Conservation (phyloP, 2,329 filamentous ascomycete genomes). For the Triangularia verruculosa region DNA sequence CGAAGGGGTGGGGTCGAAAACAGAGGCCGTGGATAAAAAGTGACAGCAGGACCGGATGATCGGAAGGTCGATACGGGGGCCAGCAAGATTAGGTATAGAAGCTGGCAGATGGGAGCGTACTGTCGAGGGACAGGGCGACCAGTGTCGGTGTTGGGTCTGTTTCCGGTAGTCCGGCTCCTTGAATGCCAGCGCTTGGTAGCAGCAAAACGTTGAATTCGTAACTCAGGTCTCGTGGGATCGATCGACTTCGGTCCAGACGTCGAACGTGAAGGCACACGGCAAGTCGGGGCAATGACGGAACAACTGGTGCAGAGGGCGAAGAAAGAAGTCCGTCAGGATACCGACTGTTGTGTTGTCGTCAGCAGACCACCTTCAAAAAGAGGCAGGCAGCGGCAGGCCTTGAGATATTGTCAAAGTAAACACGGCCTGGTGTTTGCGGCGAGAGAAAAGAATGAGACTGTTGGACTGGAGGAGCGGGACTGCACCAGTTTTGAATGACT, state of each 20-base stretch:
- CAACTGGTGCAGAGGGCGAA: conserved; percentile 6
- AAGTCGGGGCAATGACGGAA: neutral
- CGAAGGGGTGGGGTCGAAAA: neutral
- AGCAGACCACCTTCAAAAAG: conserved; percentile 23
- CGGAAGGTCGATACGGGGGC: neutral
- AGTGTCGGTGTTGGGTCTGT: neutral
- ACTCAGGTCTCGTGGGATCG: conserved; percentile 1
- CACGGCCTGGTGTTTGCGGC: conserved; percentile 17
- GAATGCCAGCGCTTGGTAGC: neutral
- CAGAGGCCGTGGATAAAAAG: neutral
- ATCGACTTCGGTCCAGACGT: neutral
- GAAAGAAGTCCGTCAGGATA: conserved; percentile 9
- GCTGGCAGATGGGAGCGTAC: neutral
- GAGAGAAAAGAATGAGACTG: conserved; percentile 19
- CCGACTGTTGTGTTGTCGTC: conserved; percentile 21
- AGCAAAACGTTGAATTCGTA: neutral
- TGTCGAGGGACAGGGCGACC: neutral
- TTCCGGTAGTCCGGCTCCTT: neutral
- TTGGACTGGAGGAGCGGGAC: conserved; percentile 18
- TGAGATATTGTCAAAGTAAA: conserved; percentile 20
- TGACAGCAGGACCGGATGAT: neutral
- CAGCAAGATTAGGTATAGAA: neutral
- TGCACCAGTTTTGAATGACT: conserved; percentile 26
- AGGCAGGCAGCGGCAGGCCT: conserved; percentile 13
- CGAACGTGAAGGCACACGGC: neutral